Evolutionary conservation across 495 filamentous ascomycete species (phyloP), one percentile per base, ranked within the genome.

Genomic region (Penicillium roqueforti): DNA sequence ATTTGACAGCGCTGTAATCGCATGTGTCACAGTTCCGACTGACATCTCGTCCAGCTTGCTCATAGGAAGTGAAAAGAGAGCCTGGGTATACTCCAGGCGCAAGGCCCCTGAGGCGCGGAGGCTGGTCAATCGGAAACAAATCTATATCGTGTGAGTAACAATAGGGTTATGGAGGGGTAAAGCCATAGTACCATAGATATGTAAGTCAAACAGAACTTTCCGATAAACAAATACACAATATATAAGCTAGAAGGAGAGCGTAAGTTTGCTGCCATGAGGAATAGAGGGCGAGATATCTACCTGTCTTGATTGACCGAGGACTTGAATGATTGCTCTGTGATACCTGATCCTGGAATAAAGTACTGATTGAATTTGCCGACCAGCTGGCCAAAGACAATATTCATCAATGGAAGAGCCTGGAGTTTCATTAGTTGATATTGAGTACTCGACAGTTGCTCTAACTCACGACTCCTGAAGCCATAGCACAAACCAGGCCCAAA

Each of bases 1-100:
- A 55, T 87, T 88, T 26, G 83, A 81, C 1, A 80, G 79, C 3
- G 78, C 76, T 6, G 85, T 86, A 58, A 88, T 84, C 32, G 82
- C 80, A 20, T 80, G 80, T 11, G 79, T 79, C 14, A 71, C 66
- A 1, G 66, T 64, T 16, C 69, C 68, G 1, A 67, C 56, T 1
- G 69, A 69, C 6, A 72, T 50, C 43, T 66, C 55, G 44, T 72
- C 69, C 4, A 72, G 36, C 25, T 51, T 64, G 53, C 61, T 67
- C 40, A 74, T 61, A 0, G 69, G 65, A 16, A 62, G 68, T 18
- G 62, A 18, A 48, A 72, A 71, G 11, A 74, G 58, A 0, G 71
- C 47, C 11, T 58, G 34, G 28, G 71, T 66, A 42, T 74, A 74
- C 23, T 63, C 46, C 3, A 71, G 57, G 20, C 69, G 61, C 19